Evolutionary conservation across 2,329 filamentous ascomycete species (phyloP).

Genomic region (Zymoseptoria brevis): DNA sequence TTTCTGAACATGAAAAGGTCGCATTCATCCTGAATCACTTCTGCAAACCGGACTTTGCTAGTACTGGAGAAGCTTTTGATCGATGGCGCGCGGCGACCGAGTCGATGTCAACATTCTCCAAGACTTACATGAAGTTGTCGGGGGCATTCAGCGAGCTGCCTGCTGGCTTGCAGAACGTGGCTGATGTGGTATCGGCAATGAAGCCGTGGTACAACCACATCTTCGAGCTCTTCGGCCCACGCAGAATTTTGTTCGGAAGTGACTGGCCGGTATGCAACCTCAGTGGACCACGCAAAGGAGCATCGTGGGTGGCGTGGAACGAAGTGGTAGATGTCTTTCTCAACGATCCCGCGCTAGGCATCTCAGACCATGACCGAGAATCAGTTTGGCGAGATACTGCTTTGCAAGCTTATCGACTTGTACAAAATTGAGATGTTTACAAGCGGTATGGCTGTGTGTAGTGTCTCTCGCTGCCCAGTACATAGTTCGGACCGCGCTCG

Average conservation of each 20-base stretch:
- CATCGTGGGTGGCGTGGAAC: constrained; percentile 70
- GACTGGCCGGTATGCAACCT: constrained; percentile 91
- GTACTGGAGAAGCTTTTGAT: constrained; percentile 44
- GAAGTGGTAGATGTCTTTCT: constrained; percentile 61
- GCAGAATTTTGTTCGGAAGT: constrained; percentile 77
- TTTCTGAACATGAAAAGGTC: constrained; percentile 52
- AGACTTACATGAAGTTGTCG: constrained; percentile 85
- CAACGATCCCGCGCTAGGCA: constrained; percentile 29
- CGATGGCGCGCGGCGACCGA: constrained; percentile 64
- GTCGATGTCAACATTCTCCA: constrained; percentile 55
- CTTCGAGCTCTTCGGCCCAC: constrained; percentile 62
- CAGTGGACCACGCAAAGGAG: constrained; percentile 46
- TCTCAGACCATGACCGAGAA: constrained; percentile 54
- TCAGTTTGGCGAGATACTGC: constrained; percentile 69
- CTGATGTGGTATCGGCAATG: constrained; percentile 54
- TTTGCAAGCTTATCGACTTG: constrained; percentile 54
- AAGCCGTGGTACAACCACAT: constrained; percentile 65
- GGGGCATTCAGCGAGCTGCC: constrained; percentile 75
- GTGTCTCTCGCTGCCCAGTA: neutral
- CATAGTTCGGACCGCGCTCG: neutral
- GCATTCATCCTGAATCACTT: constrained; percentile 74
- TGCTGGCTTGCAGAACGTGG: constrained; percentile 37
- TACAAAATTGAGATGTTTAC: neutral
- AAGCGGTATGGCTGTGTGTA: neutral
- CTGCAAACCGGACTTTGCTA: constrained; percentile 67